Percentiles rank a stretch among this genome's conserved stretches.
Conservation (phyloP, 2,329 filamentous ascomycete species). For the Penicillium sclerotiorum region DNA sequence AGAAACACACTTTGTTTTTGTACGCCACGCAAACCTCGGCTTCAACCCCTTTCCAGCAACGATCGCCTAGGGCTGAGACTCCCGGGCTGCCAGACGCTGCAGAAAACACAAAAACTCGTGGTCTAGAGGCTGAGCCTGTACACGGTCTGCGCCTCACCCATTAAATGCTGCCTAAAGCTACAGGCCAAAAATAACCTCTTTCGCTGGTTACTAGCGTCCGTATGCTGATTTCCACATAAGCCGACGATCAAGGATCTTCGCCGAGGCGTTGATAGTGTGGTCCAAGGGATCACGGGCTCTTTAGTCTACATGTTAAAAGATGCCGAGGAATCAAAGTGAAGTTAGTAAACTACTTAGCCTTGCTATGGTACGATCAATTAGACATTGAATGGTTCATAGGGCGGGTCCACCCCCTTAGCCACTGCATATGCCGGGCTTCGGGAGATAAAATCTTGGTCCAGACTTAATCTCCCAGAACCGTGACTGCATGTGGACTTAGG, state of each 20-base stretch:
- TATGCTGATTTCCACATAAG: too few species aligned
- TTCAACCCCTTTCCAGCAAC: slow-evolving; percentile 10
- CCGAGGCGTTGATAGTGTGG: too few species aligned
- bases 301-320: too few species aligned
- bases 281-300: too few species aligned
- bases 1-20: slow-evolving; percentile 14
- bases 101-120: neutral
- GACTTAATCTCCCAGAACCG: too few species aligned
- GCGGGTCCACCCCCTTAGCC: neutral
- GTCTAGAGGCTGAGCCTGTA: slow-evolving; percentile 18
- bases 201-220: too few species aligned
- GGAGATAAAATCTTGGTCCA: neutral
- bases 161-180: too few species aligned
- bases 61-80: slow-evolving; percentile 20
- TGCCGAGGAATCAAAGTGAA: too few species aligned
- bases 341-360: neutral
- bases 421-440: slow-evolving; percentile 5
- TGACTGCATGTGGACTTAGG: too few species aligned
- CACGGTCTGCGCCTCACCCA: slow-evolving; percentile 12
- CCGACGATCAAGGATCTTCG: too few species aligned
- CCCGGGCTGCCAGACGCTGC: neutral
- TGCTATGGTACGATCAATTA: neutral
- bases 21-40: neutral
- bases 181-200: too few species aligned
- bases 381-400: neutral